Base-by-base conservation (phyloP, 192 early-diverging fungal species). In the Rhizoclosmatium sp. region DNA sequence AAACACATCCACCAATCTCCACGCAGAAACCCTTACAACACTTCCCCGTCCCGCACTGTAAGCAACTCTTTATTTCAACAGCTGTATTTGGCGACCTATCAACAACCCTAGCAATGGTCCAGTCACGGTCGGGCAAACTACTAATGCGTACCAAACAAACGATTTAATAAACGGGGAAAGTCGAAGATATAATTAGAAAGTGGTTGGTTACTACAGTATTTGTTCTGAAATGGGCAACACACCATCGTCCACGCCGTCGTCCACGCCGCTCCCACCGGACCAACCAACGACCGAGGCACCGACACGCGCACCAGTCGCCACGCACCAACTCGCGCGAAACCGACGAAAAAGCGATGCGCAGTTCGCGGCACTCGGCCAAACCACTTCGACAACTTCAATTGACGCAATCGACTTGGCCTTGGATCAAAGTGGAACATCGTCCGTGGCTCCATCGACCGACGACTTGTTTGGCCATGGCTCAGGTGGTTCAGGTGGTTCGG, bases 161-260 rank as follows among this genome's bases (percentile, higher is more conserved):
- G 31, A 31, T 31, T 31, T 31, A 31, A 31, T 31, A 31, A 31
- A 31, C 31, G 31, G 31, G 31, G 31, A 31, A 31, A 31, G 31
- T 31, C 31, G 31, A 31, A 31, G 31, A 31, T 31, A 31, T 31
- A 31, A 31, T 31, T 31, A 31, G 31, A 31, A 31, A 31, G 31
- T 31, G 31, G 31, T 31, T 31, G 31, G 31, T 31, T 31, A 31
- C 31, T 31, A 31, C 31, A 31, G 31, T 31, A 31, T 31, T 31
- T 31, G 31, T 31, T 31, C 31, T 54, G 16, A 54, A 47, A 69
- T 69, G 67, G 67, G 67, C 67, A 69, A 69, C 67, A 69, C 67
- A 42, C 67, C 67, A 42, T 47, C 44, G 9, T 12, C 39, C 7
- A 16, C 67, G 67, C 67, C 67, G 10, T 7, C n/a, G 41, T 9